Conservation (phyloP, 2,329 filamentous ascomycete genomes). For the Tolypocladium sp. region DNA sequence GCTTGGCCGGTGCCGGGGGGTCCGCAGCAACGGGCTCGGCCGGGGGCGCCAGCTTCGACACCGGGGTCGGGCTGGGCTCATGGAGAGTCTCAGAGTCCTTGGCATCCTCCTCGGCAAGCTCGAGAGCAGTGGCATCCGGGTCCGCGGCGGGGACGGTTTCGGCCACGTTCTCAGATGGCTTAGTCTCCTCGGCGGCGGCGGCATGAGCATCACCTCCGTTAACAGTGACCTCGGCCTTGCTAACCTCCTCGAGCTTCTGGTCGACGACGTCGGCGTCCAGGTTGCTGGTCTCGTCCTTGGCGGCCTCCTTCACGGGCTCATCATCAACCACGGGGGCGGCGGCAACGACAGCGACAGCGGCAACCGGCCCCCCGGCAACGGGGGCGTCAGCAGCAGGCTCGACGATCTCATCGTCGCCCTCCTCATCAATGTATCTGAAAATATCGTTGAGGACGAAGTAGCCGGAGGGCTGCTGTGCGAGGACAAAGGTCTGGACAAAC, state of each 20-base stretch:
- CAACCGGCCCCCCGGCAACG: constrained; percentile 14
- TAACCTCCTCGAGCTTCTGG: constrained; percentile 64
- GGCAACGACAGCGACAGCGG: constrained; percentile 9
- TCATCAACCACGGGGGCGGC: constrained; percentile 20
- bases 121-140: constrained; percentile 40
- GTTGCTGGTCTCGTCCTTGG: constrained; percentile 16
- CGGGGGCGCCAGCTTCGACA: constrained; percentile 30
- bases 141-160: constrained; percentile 27
- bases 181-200: constrained; percentile 20
- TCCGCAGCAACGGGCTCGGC: constrained; percentile 42
- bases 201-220: constrained; percentile 22
- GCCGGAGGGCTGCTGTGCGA: constrained; percentile 89
- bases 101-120: constrained; percentile 44
- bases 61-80: constrained; percentile 48
- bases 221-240: constrained; percentile 23
- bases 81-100: constrained; percentile 59
- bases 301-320: constrained; percentile 23
- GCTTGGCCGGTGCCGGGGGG: constrained; percentile 42
- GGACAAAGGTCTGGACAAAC: constrained; percentile 95
- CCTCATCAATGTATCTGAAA: constrained; percentile 84
- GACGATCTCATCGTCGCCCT: constrained; percentile 58
- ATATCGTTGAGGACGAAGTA: constrained; percentile 99
- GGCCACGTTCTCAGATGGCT: constrained; percentile 27
- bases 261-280: constrained; percentile 51
- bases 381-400: constrained; percentile 23